These are phyloP conservation scores for Neodidymelliopsis sp. DNA, from an alignment of 2,329 filamentous ascomycete species.

Conservation along the genomic window DNA sequence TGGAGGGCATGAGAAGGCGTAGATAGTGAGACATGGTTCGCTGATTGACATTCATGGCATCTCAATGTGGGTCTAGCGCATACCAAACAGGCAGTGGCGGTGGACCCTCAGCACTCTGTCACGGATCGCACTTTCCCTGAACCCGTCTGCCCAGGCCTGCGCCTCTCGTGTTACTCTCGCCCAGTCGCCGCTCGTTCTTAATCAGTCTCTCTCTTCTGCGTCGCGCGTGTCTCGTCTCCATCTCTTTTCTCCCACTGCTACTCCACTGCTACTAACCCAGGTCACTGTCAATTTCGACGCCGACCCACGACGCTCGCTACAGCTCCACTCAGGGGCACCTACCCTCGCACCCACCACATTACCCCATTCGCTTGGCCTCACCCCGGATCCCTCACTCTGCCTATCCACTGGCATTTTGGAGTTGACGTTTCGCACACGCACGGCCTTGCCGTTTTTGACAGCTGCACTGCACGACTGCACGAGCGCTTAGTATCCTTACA, in stretches of 20 bases:
- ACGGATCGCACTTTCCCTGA: slow-evolving; percentile 6
- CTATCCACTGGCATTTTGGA: slow-evolving; percentile 1
- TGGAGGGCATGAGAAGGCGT: slow-evolving; percentile 5
- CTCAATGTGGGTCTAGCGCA: slow-evolving; percentile 12
- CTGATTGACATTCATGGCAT: neutral
- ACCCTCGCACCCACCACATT: slow-evolving; percentile 1
- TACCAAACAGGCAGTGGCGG: slow-evolving; percentile 1
- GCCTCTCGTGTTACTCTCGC: neutral
- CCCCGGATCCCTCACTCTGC: slow-evolving; percentile 1
- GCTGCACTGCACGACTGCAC: slow-evolving; percentile 28
- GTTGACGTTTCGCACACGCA: neutral
- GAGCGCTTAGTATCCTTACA: slow-evolving; percentile 40
- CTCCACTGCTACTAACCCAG: slow-evolving; percentile 2
- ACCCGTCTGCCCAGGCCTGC: slow-evolving; percentile 1
- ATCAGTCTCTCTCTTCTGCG: slow-evolving; percentile 6
- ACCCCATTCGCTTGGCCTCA: slow-evolving; percentile 13
- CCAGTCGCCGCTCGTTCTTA: slow-evolving; percentile 6
- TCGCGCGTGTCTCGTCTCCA: slow-evolving; percentile 13
- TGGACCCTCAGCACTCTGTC: slow-evolving; percentile 2
- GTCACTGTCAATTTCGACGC: slow-evolving; percentile 8
- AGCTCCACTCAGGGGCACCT: slow-evolving; percentile 16
- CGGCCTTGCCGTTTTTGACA: slow-evolving; percentile 35
- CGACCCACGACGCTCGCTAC: slow-evolving; percentile 17
- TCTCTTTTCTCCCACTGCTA: slow-evolving; percentile 8
- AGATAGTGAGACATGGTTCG: slow-evolving; percentile 8